Evolutionary conservation across 768 basidiomycete genomes (phyloP).

Genomic region (Boletellus ananiceps): DNA sequence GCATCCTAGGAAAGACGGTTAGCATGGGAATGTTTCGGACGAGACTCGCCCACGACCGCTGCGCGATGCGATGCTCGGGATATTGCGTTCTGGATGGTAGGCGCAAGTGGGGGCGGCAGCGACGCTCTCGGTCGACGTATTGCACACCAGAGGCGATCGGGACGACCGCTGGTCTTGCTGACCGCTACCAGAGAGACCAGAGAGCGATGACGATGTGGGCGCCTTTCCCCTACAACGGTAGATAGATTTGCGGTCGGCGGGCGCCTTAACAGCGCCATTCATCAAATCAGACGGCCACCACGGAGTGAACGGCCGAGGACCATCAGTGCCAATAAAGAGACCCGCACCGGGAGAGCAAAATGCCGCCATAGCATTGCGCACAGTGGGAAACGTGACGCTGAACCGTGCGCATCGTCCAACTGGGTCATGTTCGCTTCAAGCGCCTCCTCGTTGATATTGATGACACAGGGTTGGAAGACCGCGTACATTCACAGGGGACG

Average conservation of each 20-base stretch:
- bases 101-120: constrained; percentile 50
- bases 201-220: not conserved
- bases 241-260: constrained; percentile 59
- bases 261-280: constrained; percentile 50
- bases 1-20: too few relatives aligned
- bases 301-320: constrained; percentile 45
- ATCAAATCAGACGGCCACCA: constrained; percentile 41
- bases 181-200: constrained; percentile 6
- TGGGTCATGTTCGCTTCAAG: too few relatives aligned
- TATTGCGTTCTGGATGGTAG: constrained; percentile 45
- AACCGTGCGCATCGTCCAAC: too few relatives aligned
- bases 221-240: constrained; percentile 57
- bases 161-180: constrained; percentile 69
- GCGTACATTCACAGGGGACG: too few relatives aligned
- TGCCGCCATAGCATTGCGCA: constrained; percentile 43
- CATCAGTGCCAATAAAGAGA: not conserved
- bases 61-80: too few relatives aligned
- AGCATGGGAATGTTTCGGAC: too few relatives aligned
- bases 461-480: too few relatives aligned
- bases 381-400: constrained; percentile 19
- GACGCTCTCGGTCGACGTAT: constrained; percentile 49
- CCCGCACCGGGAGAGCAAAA: not conserved
- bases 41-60: too few relatives aligned
- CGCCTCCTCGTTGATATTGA: too few relatives aligned
- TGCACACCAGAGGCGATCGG: constrained; percentile 60